Percentiles rank a stretch among this genome's conserved stretches.
Conservation (phyloP, 139 green algal genomes). For the Chlamydomonas eustigma region DNA sequence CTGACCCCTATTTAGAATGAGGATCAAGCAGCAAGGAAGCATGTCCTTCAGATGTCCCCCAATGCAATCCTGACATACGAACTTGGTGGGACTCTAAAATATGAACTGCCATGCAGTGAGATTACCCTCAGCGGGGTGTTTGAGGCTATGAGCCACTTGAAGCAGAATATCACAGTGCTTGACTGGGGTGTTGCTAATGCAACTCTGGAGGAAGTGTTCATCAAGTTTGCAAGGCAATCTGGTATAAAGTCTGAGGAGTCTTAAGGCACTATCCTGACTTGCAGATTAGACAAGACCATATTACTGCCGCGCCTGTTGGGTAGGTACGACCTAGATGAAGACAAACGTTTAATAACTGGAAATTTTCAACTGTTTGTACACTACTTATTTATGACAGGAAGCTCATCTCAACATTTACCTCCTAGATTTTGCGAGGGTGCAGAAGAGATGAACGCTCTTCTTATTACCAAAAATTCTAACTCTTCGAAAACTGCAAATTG, state of each 20-base stretch:
- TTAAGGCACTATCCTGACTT: no score
- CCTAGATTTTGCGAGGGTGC: no score
- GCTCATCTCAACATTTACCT: no score
- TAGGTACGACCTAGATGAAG: no score
- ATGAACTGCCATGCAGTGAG: slow-evolving; percentile 53
- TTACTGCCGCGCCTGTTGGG: no score
- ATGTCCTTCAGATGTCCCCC: not conserved
- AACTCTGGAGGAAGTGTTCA: slow-evolving; percentile 91
- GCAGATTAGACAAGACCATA: no score
- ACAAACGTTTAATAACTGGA: no score
- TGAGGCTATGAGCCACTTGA: slow-evolving; percentile 46
- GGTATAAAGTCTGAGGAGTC: slow-evolving; percentile 22
- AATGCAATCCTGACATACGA: slow-evolving; percentile 62
- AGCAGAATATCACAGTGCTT: slow-evolving; percentile 33
- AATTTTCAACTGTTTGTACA: no score
- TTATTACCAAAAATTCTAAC: no score
- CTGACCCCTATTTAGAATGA: not conserved
- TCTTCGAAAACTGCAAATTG: no score
- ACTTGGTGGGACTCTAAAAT: slow-evolving; percentile 54
- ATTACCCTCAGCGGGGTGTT: slow-evolving; percentile 62
- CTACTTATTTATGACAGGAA: no score
- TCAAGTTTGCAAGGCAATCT: slow-evolving; percentile 42
- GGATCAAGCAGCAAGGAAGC: not conserved
- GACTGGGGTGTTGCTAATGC: slow-evolving; percentile 90
- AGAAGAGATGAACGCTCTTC: no score